A percentile compares a stretch with the other conserved stretches of the same genome.
These are phyloP conservation scores for Forsythia suspensa DNA, from an alignment of 257 asterid species.

Conservation along the genomic window DNA sequence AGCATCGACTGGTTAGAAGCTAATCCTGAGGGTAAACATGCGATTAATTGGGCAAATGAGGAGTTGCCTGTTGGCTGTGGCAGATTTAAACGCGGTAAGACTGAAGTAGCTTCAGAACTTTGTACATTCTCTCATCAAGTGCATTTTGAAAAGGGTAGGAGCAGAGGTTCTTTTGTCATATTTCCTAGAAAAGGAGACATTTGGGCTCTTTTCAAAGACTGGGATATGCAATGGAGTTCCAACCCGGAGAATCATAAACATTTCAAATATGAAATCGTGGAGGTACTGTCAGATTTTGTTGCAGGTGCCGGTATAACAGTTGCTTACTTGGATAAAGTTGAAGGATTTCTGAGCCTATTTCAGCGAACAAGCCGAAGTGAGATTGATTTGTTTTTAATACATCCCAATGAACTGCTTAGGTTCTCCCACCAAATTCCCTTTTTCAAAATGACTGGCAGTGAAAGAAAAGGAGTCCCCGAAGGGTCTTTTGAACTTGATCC, in stretches of 20 bases:
- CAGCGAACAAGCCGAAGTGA: conserved; percentile 28
- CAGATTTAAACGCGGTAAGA: conserved; percentile 36
- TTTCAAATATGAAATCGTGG: conserved; percentile 52
- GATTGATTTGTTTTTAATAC: conserved; percentile 23
- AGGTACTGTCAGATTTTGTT: conserved; percentile 49
- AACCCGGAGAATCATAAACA: conserved; percentile 27
- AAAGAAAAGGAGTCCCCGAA: conserved; percentile 44
- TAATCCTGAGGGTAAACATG: conserved; percentile 33
- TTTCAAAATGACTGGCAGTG: conserved; percentile 49
- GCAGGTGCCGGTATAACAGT: conserved; percentile 35
- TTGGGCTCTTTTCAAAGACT: conserved; percentile 61
- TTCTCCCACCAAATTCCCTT: conserved; percentile 54
- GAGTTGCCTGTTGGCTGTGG: conserved; percentile 62
- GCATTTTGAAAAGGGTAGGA: conserved; percentile 34
- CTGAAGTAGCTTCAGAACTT: conserved; percentile 18
- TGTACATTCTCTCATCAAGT: conserved; percentile 53
- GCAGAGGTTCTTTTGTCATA: conserved; percentile 27
- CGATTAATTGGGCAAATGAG: conserved; percentile 36
- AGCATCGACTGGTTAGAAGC: conserved; percentile 55
- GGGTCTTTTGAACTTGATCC: conserved; percentile 67
- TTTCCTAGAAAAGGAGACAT: conserved; percentile 59
- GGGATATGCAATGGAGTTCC: conserved; percentile 51
- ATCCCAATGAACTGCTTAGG: conserved; percentile 32
- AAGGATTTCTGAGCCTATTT: conserved; percentile 57
- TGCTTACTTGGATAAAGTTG: conserved; percentile 44